Percentiles rank a stretch among this genome's conserved stretches.
phyloP scores from a whole-genome alignment of 257 asterid species.

The Nemophila menziesii region DNA sequence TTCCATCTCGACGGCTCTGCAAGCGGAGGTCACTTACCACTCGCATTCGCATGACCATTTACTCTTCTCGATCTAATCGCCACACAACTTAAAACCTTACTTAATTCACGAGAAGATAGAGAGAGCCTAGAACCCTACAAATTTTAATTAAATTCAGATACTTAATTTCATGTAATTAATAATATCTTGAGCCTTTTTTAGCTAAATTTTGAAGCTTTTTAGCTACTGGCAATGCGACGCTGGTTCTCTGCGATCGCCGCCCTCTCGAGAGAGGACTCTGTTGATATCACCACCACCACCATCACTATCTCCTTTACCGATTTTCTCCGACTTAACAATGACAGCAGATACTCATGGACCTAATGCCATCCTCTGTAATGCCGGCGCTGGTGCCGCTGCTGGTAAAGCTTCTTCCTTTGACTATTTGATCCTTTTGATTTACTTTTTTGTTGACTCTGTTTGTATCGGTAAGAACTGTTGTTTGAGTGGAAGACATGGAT shows the following conservation, averaged over 20 bases:
- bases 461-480: not conserved
- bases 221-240: conserved; percentile 85
- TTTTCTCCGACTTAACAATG: conserved; percentile 31
- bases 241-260: conserved; percentile 46
- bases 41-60: not conserved
- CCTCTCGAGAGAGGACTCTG: conserved; percentile 72
- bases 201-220: conserved; percentile 18
- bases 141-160: not conserved
- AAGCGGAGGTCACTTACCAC: conserved; percentile 7
- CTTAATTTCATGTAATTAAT: conserved; percentile 63
- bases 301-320: conserved; percentile 13
- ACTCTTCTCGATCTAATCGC: conserved; percentile 25
- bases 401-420: conserved; percentile 25
- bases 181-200: conserved; percentile 52
- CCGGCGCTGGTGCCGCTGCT: conserved; percentile 96
- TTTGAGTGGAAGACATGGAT: not conserved
- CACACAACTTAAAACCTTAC: not conserved
- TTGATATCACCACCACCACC: conserved; percentile 4
- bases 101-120: not conserved
- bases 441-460: not conserved
- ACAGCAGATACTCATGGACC: conserved; percentile 52
- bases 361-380: conserved; percentile 74
- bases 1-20: conserved; percentile 10
- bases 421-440: not conserved
- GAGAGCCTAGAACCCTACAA: conserved; percentile 2